Percentiles rank a stretch among this genome's conserved stretches.
Evolutionary conservation across 2,329 filamentous ascomycete genomes (phyloP).

Genomic region (Stagonosporopsis vannaccii): DNA sequence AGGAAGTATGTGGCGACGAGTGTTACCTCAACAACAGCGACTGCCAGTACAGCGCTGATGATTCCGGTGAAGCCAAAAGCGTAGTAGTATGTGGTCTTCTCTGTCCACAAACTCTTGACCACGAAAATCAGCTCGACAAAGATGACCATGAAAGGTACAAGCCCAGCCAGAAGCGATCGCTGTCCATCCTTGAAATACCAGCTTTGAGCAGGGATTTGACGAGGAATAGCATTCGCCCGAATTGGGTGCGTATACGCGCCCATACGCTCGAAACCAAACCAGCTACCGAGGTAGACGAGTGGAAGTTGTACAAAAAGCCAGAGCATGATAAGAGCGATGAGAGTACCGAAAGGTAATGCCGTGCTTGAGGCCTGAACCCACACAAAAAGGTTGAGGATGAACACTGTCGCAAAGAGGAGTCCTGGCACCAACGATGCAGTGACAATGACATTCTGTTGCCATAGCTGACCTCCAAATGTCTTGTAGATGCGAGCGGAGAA

Average conservation of each 20-base stretch:
- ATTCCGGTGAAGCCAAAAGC: constrained; percentile 85
- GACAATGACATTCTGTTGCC: constrained; percentile 74
- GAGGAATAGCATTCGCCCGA: constrained; percentile 73
- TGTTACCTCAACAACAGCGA: constrained; percentile 83
- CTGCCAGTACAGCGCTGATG: constrained; percentile 73
- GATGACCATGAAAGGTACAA: constrained; percentile 85
- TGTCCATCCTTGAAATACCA: constrained; percentile 76
- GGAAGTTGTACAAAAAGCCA: constrained; percentile 89
- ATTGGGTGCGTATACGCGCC: constrained; percentile 82
- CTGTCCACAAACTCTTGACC: constrained; percentile 87
- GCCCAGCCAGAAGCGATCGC: constrained; percentile 73
- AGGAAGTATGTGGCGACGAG: constrained; percentile 84
- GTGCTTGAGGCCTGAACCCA: constrained; percentile 91
- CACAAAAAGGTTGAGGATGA: constrained; percentile 86
- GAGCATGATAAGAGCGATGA: constrained; percentile 74
- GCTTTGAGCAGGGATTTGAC: constrained; percentile 75
- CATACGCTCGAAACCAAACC: constrained; percentile 74
- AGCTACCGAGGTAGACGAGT: constrained; percentile 80
- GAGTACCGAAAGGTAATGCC: constrained; percentile 81
- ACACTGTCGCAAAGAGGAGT: constrained; percentile 74
- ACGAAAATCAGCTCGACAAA: constrained; percentile 89
- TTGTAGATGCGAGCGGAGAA: constrained; percentile 84
- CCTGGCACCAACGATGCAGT: constrained; percentile 83
- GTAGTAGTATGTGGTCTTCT: constrained; percentile 92
- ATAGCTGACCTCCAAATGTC: constrained; percentile 79